Conservation (phyloP, 169 alveolate species). For the Neospora caninum region DNA sequence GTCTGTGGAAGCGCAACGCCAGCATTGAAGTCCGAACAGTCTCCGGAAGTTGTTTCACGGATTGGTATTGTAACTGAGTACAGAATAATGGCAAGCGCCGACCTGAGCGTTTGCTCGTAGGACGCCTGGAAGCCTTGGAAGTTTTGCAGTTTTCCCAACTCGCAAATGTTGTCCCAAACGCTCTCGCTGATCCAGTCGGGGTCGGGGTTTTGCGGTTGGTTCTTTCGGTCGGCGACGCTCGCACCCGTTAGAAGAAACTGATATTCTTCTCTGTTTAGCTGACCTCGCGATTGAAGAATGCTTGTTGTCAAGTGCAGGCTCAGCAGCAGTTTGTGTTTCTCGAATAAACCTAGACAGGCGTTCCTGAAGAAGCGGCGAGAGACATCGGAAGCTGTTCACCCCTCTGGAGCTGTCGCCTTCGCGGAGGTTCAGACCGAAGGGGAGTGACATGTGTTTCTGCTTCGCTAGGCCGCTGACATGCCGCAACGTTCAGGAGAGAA, state of each 20-base stretch:
- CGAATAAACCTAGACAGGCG: slow-evolving; percentile 92
- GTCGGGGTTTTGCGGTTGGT: slow-evolving; percentile 87
- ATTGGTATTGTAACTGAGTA: too few relatives aligned
- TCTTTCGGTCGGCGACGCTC: slow-evolving; percentile 81
- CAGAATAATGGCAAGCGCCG: slow-evolving; percentile 39
- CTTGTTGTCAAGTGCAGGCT: slow-evolving; percentile 89
- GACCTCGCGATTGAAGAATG: slow-evolving; percentile 81
- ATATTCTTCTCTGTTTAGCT: slow-evolving; percentile 86
- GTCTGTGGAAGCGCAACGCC: too few relatives aligned
- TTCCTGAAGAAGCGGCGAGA: slow-evolving; percentile 62
- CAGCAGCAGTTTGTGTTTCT: slow-evolving; percentile 91
- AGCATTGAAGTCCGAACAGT: too few relatives aligned
- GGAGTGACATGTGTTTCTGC: too few relatives aligned
- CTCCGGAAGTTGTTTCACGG: too few relatives aligned
- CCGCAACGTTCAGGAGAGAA: too few relatives aligned
- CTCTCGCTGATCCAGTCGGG: slow-evolving; percentile 89
- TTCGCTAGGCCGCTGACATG: too few relatives aligned
- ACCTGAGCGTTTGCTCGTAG: slow-evolving; percentile 88
- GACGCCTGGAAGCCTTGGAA: slow-evolving; percentile 90
- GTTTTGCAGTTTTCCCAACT: slow-evolving; percentile 84
- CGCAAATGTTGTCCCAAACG: slow-evolving; percentile 90
- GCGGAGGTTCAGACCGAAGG: too few relatives aligned
- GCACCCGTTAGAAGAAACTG: slow-evolving; percentile 91
- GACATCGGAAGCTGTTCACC: background rate
- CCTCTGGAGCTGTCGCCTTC: too few relatives aligned